Conservation (phyloP, 1,139 yeast genomes). For the Pichia norvegensis region DNA sequence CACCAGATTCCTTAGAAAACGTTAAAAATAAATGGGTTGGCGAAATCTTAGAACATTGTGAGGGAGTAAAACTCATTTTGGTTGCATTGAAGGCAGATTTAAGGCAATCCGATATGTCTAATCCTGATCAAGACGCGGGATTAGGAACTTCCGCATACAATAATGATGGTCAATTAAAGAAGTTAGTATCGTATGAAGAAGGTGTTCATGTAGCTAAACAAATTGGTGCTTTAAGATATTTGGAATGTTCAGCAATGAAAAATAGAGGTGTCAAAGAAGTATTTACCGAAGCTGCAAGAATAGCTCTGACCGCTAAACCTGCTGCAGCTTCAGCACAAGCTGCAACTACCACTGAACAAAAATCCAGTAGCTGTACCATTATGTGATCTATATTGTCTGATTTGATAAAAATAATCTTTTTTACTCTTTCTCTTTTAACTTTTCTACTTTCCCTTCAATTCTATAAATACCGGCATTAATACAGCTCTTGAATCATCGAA, state of each 20-base stretch:
- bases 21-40: conserved; percentile 96
- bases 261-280: conserved; percentile 96
- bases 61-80: conserved; percentile 85
- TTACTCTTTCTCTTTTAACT: neutral
- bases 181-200: conserved; percentile 69
- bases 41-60: conserved; percentile 94
- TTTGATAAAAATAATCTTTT: neutral
- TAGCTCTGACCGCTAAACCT: conserved; percentile 86
- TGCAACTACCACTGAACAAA: conserved; percentile 6
- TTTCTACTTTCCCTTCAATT: neutral
- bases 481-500: neutral
- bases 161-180: conserved; percentile 33
- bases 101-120: conserved; percentile 41
- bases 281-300: conserved; percentile 93
- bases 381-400: conserved; percentile 17
- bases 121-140: conserved; percentile 11
- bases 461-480: neutral
- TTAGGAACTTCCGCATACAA: conserved; percentile 18
- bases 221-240: conserved; percentile 76
- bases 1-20: conserved; percentile 88
- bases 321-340: conserved; percentile 26
- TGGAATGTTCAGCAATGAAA: conserved; percentile 91
- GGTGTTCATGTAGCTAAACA: conserved; percentile 81
- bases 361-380: conserved; percentile 20
- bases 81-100: conserved; percentile 94